phyloP scores from a whole-genome alignment of 345 rosid genomes.

The Eutrema heterophyllum region DNA sequence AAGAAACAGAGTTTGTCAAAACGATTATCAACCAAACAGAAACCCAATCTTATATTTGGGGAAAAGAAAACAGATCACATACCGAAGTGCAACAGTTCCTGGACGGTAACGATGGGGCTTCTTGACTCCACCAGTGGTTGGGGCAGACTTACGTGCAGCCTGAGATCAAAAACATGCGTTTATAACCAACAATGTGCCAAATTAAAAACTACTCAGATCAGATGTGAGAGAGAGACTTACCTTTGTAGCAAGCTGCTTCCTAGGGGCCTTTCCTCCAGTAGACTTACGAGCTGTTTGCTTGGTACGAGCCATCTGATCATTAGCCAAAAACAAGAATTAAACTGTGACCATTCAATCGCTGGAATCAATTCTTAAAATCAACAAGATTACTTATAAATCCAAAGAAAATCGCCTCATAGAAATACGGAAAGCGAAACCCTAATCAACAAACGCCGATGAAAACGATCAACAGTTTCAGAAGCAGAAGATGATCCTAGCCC shows the following conservation, averaged over 20 bases:
- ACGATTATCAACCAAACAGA: no score
- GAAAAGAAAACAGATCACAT: background rate
- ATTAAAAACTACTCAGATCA: background rate
- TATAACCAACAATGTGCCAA: background rate
- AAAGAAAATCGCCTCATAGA: background rate
- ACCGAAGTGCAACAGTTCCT: slow-evolving; percentile 48
- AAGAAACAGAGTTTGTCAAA: background rate
- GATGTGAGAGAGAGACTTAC: background rate
- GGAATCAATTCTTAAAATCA: background rate
- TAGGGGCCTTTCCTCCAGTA: background rate
- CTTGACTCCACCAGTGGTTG: slow-evolving; percentile 36
- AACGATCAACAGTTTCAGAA: background rate
- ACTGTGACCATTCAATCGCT: background rate
- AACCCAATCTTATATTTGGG: background rate
- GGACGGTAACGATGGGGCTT: background rate
- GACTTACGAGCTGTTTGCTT: background rate
- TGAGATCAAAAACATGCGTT: background rate
- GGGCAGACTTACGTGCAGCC: slow-evolving; percentile 96
- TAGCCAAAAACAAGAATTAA: background rate
- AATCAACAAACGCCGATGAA: background rate
- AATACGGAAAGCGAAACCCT: background rate
- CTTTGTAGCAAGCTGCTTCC: background rate
- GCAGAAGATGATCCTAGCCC: background rate
- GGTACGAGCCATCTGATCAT: background rate
- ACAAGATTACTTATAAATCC: background rate